Base-by-base conservation (phyloP, 352 stramenopile species). In the Pythium aquatile region DNA sequence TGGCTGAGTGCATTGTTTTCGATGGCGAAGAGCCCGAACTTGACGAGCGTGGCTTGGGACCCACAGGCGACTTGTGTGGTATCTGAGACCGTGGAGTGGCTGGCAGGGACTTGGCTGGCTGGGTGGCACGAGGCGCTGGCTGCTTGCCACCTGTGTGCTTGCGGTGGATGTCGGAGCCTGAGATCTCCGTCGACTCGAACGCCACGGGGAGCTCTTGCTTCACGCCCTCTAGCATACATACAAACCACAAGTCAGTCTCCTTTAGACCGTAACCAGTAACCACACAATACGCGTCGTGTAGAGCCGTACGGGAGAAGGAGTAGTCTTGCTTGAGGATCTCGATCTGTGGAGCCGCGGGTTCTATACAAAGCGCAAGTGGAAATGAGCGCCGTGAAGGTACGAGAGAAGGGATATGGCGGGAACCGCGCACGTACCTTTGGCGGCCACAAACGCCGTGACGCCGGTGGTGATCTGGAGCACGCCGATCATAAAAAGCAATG, bases 241-340 rank as follows among this genome's bases (percentile, higher is more conserved):
- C 26, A 10, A 32, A 20, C 11, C 5, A 5, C 39, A 47, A 47
- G 39, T 47, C 39, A 47, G 39, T 47, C 24, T 24, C 5, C 16
- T 24, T 5, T 4, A 44, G 37, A n/a, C 37, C 37, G 13, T 42
- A 24, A 47, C 2, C 11, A 40, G 7, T 14, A 10, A 40, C 7
- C 35, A 47, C 39, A 24, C n/a, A n/a, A n/a, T n/a, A n/a, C n/a
- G 11, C 39, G 39, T 3, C 13, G 7, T 3, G 13, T 1, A 47
- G 13, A 20, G 1, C 39, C 69, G 30, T 68, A 91, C 82, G 74
- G 30, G 80, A 80, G 63, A 88, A 91, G 10, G 75, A 86, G 35
- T 78, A 91, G 57, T 88, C 78, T 47, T 88, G 77, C 13, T 86
- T 78, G n/a, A 66, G 73, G 60, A 91, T 87, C 69, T 89, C 77